Conservation (phyloP, 176 grass and related monocot species). For the Avena eriantha region DNA sequence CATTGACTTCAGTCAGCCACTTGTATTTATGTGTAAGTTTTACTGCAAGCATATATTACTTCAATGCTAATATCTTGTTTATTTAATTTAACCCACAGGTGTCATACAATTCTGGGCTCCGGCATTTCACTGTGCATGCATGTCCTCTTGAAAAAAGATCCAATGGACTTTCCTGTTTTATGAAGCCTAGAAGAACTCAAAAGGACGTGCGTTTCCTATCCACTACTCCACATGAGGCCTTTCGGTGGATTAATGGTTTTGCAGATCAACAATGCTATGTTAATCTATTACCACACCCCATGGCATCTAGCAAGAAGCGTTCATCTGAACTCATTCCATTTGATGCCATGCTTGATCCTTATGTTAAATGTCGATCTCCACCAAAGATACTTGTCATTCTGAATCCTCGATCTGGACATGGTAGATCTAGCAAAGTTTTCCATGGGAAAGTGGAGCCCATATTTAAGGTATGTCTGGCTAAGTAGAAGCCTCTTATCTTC, state of each 20-base stretch:
- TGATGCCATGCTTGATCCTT: constrained; percentile 82
- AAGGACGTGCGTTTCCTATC: constrained; percentile 90
- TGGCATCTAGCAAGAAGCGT: constrained; percentile 85
- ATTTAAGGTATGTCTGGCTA: constrained; percentile 85
- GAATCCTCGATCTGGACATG: constrained; percentile 97
- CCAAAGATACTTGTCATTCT: constrained; percentile 94
- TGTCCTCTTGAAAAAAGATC: constrained; percentile 80
- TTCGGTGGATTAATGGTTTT: constrained; percentile 93
- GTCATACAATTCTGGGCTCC: constrained; percentile 71
- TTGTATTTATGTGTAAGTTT: constrained; percentile 31
- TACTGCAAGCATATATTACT: constrained; percentile 23
- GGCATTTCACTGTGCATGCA: constrained; percentile 91
- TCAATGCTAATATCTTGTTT: constrained; percentile 30
- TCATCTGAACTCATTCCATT: constrained; percentile 70
- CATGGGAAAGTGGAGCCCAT: constrained; percentile 97
- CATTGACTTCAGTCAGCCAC: constrained; percentile 32
- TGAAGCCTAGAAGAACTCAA: constrained; percentile 78
- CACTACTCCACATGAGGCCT: constrained; percentile 74
- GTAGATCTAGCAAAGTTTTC: constrained; percentile 97
- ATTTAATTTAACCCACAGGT: constrained; percentile 52
- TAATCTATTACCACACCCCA: constrained; percentile 91
- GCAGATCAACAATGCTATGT: constrained; percentile 96
- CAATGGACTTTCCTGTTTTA: constrained; percentile 76
- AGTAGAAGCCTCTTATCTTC: constrained; percentile 40
- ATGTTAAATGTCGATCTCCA: constrained; percentile 90